These are phyloP conservation scores for Protea cynaroides DNA, from an alignment of 164 flowering plant genomes.

Conservation along the genomic window DNA sequence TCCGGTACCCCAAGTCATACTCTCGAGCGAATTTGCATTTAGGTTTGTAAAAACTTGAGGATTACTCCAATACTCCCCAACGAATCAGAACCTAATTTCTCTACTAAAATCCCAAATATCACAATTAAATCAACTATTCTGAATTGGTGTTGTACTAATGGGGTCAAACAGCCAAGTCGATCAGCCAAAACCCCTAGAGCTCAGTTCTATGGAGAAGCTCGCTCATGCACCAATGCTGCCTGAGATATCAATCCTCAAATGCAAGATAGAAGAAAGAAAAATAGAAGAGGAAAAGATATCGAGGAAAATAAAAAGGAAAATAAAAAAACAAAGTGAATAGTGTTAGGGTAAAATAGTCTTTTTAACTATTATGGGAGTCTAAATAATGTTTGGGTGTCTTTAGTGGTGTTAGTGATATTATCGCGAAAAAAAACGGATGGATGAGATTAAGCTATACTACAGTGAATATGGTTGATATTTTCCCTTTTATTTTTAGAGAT, in stretches of 20 bases:
- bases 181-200: conserved; percentile 38
- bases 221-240: conserved; percentile 30
- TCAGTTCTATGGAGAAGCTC: conserved; percentile 31
- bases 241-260: neutral
- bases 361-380: too few species aligned
- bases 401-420: too few species aligned
- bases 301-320: too few species aligned
- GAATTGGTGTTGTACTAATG: conserved; percentile 52
- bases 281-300: too few species aligned
- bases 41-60: conserved; percentile 46
- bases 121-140: conserved; percentile 60
- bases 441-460: too few species aligned
- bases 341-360: too few species aligned
- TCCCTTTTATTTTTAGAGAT: too few species aligned
- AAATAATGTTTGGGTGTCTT: too few species aligned
- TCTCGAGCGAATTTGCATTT: conserved; percentile 61
- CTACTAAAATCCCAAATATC: conserved; percentile 60
- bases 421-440: too few species aligned
- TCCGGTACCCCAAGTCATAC: conserved; percentile 88
- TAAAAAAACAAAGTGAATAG: too few species aligned
- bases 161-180: too few species aligned
- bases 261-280: neutral
- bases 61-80: conserved; percentile 44
- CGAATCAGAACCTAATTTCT: conserved; percentile 56
- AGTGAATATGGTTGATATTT: too few species aligned